Base-by-base conservation (phyloP, 306 rosid genomes). In the Inga leiocalycina region DNA sequence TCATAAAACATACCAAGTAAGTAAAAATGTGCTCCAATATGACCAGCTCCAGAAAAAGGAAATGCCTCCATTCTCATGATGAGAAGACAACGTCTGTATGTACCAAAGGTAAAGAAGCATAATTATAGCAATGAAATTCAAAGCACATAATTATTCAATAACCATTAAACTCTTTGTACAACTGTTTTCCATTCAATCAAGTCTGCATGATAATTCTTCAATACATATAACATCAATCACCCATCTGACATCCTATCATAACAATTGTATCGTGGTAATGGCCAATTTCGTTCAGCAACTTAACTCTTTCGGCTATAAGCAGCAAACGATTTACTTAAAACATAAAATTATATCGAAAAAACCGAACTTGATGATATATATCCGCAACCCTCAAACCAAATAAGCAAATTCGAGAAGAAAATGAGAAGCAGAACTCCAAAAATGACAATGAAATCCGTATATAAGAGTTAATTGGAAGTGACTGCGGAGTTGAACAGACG, bases 1-100 rank as follows among this genome's bases (percentile, higher is more conserved):
- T 71, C 6, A 72, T 11, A 51, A 75, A 32, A 37, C 87, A 0
- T 91, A 94, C 99, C 98, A 96, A 66, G 98, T 96, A 81, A 96
- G 93, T 82, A 96, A 84, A 85, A 96, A 94, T 1, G 99, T 94
- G 71, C 97, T 94, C 99, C 98, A 96, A 77, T 94, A 96, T 7
- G 99, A 92, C 99, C 97, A 96, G 86, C 94, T 91, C 99, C 99
- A 96, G 54, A 96, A 92, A 97, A 94, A 96, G 70, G 99, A 92
- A 85, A 96, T 92, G 75, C 91, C 97, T 76, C 97, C 91, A 76
- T 85, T 92, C 82, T 88, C 92, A 10, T 81, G 81, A 54, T 83
- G 87, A 79, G 91, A 65, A 45, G 92, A 87, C 78, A 91, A 86
- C 1, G 97, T 87, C 99, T 96, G 93, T 16, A 75, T 9, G 69